Evolutionary conservation across 768 basidiomycete genomes (phyloP).

Genomic region (Boletus bicolor): DNA sequence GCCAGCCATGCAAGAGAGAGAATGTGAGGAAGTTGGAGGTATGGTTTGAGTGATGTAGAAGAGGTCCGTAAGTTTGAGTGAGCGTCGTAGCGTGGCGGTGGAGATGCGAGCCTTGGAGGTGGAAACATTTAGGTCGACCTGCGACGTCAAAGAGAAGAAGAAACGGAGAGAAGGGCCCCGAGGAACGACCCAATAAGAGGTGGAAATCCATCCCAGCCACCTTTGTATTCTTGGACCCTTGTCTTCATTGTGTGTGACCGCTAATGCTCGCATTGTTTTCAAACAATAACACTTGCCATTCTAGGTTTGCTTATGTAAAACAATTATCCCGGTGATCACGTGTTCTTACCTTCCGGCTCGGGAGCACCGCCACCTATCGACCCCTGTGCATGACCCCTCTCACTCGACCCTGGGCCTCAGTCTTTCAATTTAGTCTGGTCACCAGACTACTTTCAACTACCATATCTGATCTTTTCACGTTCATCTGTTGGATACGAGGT

Average conservation of each 20-base stretch:
- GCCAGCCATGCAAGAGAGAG: slow-evolving; percentile 90
- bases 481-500: no score
- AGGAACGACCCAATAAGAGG: slow-evolving; percentile 14
- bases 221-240: slow-evolving; percentile 25
- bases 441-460: no score
- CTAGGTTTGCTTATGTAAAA: slow-evolving; percentile 12
- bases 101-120: slow-evolving; percentile 32
- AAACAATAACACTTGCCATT: slow-evolving; percentile 31
- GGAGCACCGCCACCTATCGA: no score
- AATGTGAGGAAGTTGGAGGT: slow-evolving; percentile 78
- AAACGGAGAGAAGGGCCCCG: slow-evolving; percentile 6
- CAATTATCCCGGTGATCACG: not conserved
- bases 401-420: no score
- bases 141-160: slow-evolving; percentile 30
- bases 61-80: slow-evolving; percentile 32
- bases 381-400: no score
- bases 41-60: slow-evolving; percentile 60
- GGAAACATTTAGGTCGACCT: slow-evolving; percentile 37
- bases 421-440: no score
- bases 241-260: not conserved
- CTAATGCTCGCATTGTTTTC: slow-evolving; percentile 24
- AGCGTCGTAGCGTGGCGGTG: slow-evolving; percentile 59
- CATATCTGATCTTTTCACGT: no score
- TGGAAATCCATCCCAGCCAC: slow-evolving; percentile 7
- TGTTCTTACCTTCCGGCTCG: not conserved